Evolutionary conservation across 1,284 basidiomycete species (phyloP).

Genomic region (Wolfiporia cocos): DNA sequence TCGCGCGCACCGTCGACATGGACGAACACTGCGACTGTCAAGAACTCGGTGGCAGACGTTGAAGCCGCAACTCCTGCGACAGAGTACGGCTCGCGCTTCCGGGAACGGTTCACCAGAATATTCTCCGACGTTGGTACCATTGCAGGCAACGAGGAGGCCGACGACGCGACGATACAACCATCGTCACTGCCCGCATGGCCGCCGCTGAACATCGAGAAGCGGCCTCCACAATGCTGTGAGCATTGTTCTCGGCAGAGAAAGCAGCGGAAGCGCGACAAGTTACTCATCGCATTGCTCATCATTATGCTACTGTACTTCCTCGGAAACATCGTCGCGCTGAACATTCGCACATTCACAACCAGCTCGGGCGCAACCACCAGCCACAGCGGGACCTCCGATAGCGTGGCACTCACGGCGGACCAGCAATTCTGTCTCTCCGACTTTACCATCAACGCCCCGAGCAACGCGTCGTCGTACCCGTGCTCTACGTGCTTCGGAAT

Average conservation of each 20-base stretch:
- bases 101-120: constrained; percentile 29
- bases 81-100: background rate
- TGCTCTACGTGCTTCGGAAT: constrained; percentile 41
- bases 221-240: constrained; percentile 18
- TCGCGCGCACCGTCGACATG: constrained; percentile 3
- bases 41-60: constrained; percentile 1
- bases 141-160: constrained; percentile 17
- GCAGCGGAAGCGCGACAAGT: constrained; percentile 24
- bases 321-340: constrained; percentile 34
- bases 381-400: constrained; percentile 15
- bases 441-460: constrained; percentile 40
- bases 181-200: constrained; percentile 28
- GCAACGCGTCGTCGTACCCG: constrained; percentile 37
- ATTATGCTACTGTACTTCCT: constrained; percentile 39
- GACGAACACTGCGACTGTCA: constrained; percentile 1
- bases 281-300: constrained; percentile 28
- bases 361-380: constrained; percentile 10
- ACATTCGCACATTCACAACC: constrained; percentile 28
- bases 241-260: constrained; percentile 23
- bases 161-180: constrained; percentile 24
- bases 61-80: constrained; percentile 1
- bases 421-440: constrained; percentile 41
- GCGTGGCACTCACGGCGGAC: constrained; percentile 29
- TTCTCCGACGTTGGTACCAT: constrained; percentile 31
- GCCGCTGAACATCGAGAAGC: constrained; percentile 35